Base-by-base conservation (phyloP, 2,329 filamentous ascomycete species). In the Nothophoma quercina region DNA sequence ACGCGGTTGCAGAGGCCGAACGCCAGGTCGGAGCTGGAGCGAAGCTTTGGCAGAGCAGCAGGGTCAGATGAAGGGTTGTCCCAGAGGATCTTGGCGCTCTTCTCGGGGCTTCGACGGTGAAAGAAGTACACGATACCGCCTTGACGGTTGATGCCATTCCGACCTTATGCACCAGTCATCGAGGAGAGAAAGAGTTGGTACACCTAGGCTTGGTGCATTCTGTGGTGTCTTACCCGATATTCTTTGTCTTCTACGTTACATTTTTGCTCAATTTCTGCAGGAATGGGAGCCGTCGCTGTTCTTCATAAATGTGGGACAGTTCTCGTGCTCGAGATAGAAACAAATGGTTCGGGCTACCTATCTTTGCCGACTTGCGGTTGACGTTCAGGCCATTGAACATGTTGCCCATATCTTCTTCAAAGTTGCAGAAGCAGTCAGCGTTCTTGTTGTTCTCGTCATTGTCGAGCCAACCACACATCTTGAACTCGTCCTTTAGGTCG, bases 111-210 rank as follows among this genome's bases (percentile, higher is more conserved):
- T 12, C 7, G 30, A 28, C 54, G 49, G 23, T 57, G 36, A 8
- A 58, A 22, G 28, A 55, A 57, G 18, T 47, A 55, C 9, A 55
- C 19, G 19, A 60, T 51, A 8, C 55, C 57, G n/a, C 47, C 34
- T 10, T 26, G 8, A 10, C 45, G 43, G 19, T 60, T 58, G 18
- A 55, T 53, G 19, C 43, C 48, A 16, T 44, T 32, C 6, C 25
- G 44, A 7, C 18, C 25, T 32, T 38, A 44, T 19, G 45, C 56
- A 13, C 32, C 35, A 1, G 56, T 59, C 9, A 51, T 55, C 5
- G 8, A 8, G 8, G 13, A 4, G 9, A 7, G 18, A 42, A n/a
- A 42, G 23, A 5, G 26, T 36, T 28, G 8, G 2, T 35, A 4
- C 18, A 41, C 45, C n/a, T n/a, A n/a, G n/a, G n/a, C n/a, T n/a